These are phyloP conservation scores for Fusarium goolgardi DNA, from an alignment of 2,329 filamentous ascomycete genomes.

Conservation along the genomic window DNA sequence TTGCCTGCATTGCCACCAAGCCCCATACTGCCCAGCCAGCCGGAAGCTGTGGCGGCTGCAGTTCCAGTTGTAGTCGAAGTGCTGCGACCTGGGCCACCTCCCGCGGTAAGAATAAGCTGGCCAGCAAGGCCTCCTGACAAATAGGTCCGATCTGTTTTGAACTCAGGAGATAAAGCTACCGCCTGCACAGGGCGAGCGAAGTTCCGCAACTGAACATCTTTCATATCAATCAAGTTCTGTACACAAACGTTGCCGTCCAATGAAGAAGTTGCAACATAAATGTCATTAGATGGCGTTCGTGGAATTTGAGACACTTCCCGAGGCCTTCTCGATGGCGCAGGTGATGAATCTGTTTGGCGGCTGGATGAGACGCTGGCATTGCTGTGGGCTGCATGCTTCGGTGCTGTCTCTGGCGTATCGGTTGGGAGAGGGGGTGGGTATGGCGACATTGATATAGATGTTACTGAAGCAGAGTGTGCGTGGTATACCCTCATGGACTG, in stretches of 20 bases:
- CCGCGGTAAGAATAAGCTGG: constrained; percentile 85
- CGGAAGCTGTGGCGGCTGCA: constrained; percentile 84
- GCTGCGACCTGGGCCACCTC: constrained; percentile 81
- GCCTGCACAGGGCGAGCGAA: constrained; percentile 93
- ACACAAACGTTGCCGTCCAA: constrained; percentile 97
- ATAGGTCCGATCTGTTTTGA: constrained; percentile 88
- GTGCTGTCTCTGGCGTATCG: constrained; percentile 56
- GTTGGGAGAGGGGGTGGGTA: constrained; percentile 70
- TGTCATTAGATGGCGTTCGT: constrained; percentile 85
- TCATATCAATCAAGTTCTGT: constrained; percentile 84
- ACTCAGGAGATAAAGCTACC: constrained; percentile 94
- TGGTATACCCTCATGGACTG: constrained; percentile 87
- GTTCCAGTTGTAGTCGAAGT: constrained; percentile 89
- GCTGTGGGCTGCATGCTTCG: constrained; percentile 53
- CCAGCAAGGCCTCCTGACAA: constrained; percentile 91
- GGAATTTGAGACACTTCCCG: constrained; percentile 70
- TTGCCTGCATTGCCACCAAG: constrained; percentile 81
- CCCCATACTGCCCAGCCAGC: constrained; percentile 92
- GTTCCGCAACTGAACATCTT: constrained; percentile 91
- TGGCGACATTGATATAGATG: constrained; percentile 89
- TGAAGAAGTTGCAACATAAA: constrained; percentile 92
- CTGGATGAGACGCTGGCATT: constrained; percentile 48
- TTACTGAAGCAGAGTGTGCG: constrained; percentile 92
- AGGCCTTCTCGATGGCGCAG: constrained; percentile 63
- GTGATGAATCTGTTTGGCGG: constrained; percentile 55